These are phyloP conservation scores for Pseudonitzschia multiseries DNA, from an alignment of 108 stramenopile species.

Conservation along the genomic window DNA sequence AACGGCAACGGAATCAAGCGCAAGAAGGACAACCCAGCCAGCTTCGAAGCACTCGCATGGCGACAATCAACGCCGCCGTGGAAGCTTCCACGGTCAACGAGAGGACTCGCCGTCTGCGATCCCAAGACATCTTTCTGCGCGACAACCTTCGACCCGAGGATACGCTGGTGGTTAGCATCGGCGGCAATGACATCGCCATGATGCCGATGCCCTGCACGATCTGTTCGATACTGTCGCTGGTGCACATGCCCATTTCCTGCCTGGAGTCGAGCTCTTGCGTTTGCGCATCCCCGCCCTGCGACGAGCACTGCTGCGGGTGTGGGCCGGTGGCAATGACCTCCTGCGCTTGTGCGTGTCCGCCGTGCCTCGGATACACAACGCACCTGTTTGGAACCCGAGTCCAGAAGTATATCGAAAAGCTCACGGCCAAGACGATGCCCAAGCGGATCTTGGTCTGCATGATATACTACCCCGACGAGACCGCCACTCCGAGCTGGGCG, in stretches of 20 bases:
- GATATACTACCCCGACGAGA: conserved; percentile 90
- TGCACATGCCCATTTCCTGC: conserved; percentile 53
- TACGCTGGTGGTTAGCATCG: conserved; percentile 75
- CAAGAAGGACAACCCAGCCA: too few species aligned
- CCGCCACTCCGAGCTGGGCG: conserved; percentile 73
- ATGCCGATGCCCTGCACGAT: conserved; percentile 78
- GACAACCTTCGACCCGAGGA: conserved; percentile 74
- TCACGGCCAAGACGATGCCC: conserved; percentile 78
- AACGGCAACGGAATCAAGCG: not conserved
- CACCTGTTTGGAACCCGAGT: conserved; percentile 81
- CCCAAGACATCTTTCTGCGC: conserved; percentile 80
- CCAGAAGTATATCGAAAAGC: conserved; percentile 66
- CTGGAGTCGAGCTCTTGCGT: conserved; percentile 38
- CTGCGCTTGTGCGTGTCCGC: conserved; percentile 46
- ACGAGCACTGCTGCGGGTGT: conserved; percentile 15
- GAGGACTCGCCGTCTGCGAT: conserved; percentile 43
- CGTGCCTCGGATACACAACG: conserved; percentile 79
- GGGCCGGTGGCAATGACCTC: conserved; percentile 22
- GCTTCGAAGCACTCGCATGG: conserved; percentile 17
- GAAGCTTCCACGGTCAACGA: conserved; percentile 82
- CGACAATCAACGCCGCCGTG: conserved; percentile 79
- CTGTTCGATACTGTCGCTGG: conserved; percentile 48
- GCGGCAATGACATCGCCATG: conserved; percentile 89
- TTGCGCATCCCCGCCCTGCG: conserved; percentile 11
- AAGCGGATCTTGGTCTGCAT: conserved; percentile 83